Evolutionary conservation across 371 early-diverging fungal species (phyloP).

Genomic region (Apophysomyces sp.): DNA sequence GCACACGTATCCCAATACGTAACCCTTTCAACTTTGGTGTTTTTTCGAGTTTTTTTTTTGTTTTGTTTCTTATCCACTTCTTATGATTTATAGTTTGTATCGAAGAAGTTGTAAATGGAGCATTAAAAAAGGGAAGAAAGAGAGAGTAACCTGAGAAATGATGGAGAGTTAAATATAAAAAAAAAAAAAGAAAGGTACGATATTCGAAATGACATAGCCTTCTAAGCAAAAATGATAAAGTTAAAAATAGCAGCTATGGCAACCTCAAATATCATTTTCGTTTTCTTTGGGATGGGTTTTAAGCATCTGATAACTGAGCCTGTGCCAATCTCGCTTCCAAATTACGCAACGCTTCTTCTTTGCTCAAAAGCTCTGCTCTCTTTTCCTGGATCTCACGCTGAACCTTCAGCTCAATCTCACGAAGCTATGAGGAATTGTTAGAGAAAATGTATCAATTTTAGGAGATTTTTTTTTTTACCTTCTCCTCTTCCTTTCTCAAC

Average conservation of each 20-base stretch:
- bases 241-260: background rate
- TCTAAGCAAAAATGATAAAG: background rate
- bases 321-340: conserved; percentile 55
- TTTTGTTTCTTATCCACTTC: background rate
- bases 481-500: conserved; percentile 61
- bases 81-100: background rate
- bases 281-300: conserved; percentile 1
- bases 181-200: background rate
- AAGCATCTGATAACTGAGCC: conserved; percentile 45
- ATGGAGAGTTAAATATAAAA: background rate
- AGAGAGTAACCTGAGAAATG: background rate
- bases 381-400: conserved; percentile 61
- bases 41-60: background rate
- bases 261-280: no score
- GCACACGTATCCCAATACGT: no score
- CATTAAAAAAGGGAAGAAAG: background rate
- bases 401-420: conserved; percentile 60
- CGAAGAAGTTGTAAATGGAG: background rate
- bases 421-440: no score
- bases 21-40: no score
- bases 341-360: conserved; percentile 58
- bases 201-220: background rate
- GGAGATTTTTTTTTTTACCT: conserved; percentile 20
- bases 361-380: conserved; percentile 55
- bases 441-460: background rate